These are phyloP conservation scores for Fusarium sarcochroum DNA, from an alignment of 2,329 filamentous ascomycete species.

Conservation along the genomic window DNA sequence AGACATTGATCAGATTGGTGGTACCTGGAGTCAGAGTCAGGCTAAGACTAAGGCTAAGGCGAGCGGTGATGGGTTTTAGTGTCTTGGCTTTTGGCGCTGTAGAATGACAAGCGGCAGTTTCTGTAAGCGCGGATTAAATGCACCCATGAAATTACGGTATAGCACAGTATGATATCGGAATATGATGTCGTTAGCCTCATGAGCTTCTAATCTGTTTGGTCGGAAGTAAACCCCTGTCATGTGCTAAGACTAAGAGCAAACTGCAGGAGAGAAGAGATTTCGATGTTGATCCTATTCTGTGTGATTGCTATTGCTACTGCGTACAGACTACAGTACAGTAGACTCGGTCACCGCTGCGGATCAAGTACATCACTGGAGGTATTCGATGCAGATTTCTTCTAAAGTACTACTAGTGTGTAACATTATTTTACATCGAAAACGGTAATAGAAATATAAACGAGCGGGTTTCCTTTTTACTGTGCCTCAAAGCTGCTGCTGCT, in stretches of 20 bases:
- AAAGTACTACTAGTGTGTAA: neutral
- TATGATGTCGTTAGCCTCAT: slow-evolving; percentile 2
- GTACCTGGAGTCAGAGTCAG: slow-evolving; percentile 5
- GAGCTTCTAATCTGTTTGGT: slow-evolving; percentile 8
- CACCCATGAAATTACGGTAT: slow-evolving; percentile 10
- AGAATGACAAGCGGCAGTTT: slow-evolving; percentile 23
- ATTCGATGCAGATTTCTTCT: neutral
- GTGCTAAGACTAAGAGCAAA: slow-evolving; percentile 30
- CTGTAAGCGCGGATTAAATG: slow-evolving; percentile 21
- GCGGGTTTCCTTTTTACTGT: slow-evolving; percentile 10
- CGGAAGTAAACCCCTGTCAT: slow-evolving; percentile 6
- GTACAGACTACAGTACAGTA: neutral
- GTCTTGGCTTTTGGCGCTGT: slow-evolving; percentile 29
- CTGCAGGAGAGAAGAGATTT: slow-evolving; percentile 12
- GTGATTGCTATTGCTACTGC: slow-evolving; percentile 21
- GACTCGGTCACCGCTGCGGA: neutral
- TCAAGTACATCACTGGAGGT: neutral
- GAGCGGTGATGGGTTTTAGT: slow-evolving; percentile 22
- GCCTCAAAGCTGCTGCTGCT: slow-evolving; percentile 20
- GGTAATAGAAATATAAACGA: neutral
- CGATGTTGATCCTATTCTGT: slow-evolving; percentile 13
- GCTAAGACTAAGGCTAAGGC: slow-evolving; percentile 10
- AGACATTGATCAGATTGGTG: slow-evolving; percentile 8
- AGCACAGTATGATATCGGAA: slow-evolving; percentile 1
- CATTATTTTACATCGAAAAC: neutral